A percentile compares a stretch with the other conserved stretches of the same genome.
Conservation (phyloP, 306 rosid species). For the Sindora glabra region DNA sequence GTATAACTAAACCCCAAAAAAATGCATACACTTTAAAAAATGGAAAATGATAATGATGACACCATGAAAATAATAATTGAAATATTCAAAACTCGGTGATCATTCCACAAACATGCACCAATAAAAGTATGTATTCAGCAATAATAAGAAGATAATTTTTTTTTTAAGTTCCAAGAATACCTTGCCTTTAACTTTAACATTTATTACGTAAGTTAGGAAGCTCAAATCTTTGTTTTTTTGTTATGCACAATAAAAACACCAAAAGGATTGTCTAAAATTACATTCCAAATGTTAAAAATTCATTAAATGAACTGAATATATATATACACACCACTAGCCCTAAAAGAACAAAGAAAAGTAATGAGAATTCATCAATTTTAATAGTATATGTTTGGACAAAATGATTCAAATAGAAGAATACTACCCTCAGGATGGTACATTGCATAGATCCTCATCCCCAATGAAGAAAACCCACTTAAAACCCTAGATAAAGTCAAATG, state of each 20-base stretch:
- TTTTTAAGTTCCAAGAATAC: slow-evolving; percentile 35
- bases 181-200: slow-evolving; percentile 74
- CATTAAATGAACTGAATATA: no score
- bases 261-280: not conserved
- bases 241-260: slow-evolving; percentile 52
- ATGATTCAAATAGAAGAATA: no score
- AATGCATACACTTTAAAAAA: not conserved
- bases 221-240: slow-evolving; percentile 87
- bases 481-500: no score
- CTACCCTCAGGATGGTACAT: no score
- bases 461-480: no score
- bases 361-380: no score
- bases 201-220: slow-evolving; percentile 81
- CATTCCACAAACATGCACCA: not conserved
- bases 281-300: not conserved
- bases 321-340: no score
- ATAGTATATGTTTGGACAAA: no score
- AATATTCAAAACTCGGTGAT: not conserved
- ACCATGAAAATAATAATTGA: not conserved
- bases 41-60: not conserved
- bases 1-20: not conserved
- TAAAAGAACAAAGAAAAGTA: no score
- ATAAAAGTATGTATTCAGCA: not conserved
- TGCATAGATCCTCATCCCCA: no score
- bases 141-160: slow-evolving; percentile 6